Evolutionary conservation across 2,329 filamentous ascomycete genomes (phyloP), one percentile per base, ranked within the genome.

Genomic region (Verticillium tricorpus): DNA sequence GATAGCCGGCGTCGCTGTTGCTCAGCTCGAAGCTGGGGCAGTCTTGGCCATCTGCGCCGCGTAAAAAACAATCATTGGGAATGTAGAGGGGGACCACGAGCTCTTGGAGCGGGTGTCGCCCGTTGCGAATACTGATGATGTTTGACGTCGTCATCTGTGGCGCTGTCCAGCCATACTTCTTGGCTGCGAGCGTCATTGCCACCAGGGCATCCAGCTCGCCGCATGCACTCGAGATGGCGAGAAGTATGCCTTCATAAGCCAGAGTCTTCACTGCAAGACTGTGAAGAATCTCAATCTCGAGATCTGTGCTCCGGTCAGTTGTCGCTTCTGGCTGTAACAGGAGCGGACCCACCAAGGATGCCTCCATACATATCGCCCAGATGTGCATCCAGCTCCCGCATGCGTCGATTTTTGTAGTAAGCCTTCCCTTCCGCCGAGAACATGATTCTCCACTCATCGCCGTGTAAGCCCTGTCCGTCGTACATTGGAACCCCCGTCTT

Each of bases 241-340:
- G 76, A 11, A 99, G 81, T 6, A 86, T 72, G 1, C 83, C 78
- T 70, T 94, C 88, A 65, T 90, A 85, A 64, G 86, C 78, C 0
- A 97, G 78, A 17, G 97, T 80, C 40, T 80, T 82, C 56, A 90
- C 85, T 1, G 91, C 87, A 34, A 99, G 84, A 3, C 84, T 79
- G 69, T 97, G 90, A 0, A 95, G 83, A 54, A 98, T 91, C 67
- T 97, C 91, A 55, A 97, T 93, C 72, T 99, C 94, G 61, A 86
- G 87, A 69, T 97, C 93, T 90, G 63, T 15, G 12, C 50, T 14
- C 54, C 19, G 3, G 45, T 52, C 5, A 52, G 45, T 25, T n/a
- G 12, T 63, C 54, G 61, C 9, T 8, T 5, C 40, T 19, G 19
- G 4, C 11, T 25, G 31, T 35, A 28, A 22, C 6, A 35, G 40